Base-by-base conservation (phyloP, 768 basidiomycete genomes). In the Phanerochaete sordida region DNA sequence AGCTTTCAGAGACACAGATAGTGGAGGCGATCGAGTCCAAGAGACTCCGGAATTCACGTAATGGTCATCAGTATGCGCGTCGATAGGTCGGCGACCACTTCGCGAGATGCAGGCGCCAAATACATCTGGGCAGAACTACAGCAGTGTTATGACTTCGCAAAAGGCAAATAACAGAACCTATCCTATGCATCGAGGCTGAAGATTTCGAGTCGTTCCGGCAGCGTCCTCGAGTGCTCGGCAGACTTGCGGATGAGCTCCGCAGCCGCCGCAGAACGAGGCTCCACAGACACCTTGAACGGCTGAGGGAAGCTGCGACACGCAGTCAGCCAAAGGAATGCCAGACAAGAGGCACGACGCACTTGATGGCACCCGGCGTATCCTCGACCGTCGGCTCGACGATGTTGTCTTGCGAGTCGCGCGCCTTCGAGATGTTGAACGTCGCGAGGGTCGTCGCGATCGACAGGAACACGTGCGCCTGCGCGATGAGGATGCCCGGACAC, bases 371-470 rank as follows among this genome's bases (percentile, higher is more conserved):
- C 3, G 46, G 30, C 4, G 28, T 47, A 31, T 28, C 47, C 19
- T 61, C 46, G 19, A 37, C 60, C 2, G 5, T 26, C 2, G 60
- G 60, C 16, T 43, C 50, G n/a, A 61, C 49, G 3, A 39, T 27
- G 16, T 39, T 48, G 7, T 45, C 60, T 11, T 16, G 12, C 12
- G 21, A 44, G 58, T 66, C 56, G 16, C 23, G 35, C 8, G 65
- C 61, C 3, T 74, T 73, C 6, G 21, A 69, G 46, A 76, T 74
- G 56, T 76, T 65, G 30, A 65, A 59, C 26, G 54, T 52, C 3
- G 43, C 27, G 11, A 65, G 55, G 13, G 63, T 62, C 11, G 54
- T 48, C 7, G 64, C 64, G 31, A 59, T 47, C 19, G 45, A 47
- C 28, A 67, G 35, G 59, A 67, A 69, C 9, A 67, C 44, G 4